Base-by-base conservation (phyloP, 2,329 filamentous ascomycete genomes). In the Lachnellula suecica region DNA sequence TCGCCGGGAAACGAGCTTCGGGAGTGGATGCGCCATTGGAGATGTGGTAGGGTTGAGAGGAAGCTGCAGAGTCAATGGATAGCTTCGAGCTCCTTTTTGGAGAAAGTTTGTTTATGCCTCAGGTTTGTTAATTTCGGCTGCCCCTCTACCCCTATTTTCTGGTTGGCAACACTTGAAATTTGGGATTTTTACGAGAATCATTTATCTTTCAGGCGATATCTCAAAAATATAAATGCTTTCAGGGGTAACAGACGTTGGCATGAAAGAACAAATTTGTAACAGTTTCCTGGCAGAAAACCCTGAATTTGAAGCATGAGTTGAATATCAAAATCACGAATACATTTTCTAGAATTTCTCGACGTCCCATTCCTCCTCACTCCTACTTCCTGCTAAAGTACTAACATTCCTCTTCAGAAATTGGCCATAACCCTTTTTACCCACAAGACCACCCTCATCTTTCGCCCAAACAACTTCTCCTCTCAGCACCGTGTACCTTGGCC, bases 401-500 rank as follows among this genome's bases (percentile, higher is more conserved):
- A 53, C 47, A 17, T 70, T 73, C 25, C 78, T 65, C 57, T 73
- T 72, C 52, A 81, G 47, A 50, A 81, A 83, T 57, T 70, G 63
- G 0, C 79, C 79, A 59, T 73, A 73, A 1, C 74, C 75, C 56
- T 73, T 77, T 52, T 69, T 61, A 1, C 77, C 78, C 9, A 79
- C 59, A 35, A 79, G 42, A 1, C 80, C 79, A 1, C 71, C 78
- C n/a, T 72, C 68, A 13, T 80, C 78, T 34, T 73, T 72, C 57
- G 81, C 78, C 80, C 78, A 85, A 1, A 84, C 77, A 0, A 85
- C 73, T 54, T 78, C 67, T 0, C 83, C 83, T 50, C 83, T 68
- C 38, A 87, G 57, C 7, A 86, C 71, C 0, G 81, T 85, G 61
- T 79, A 84, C 19, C 82, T 71, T 10, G 82, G 82, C 82, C 83